These are phyloP conservation scores for Solanum chiquidenum DNA, from an alignment of 257 asterid genomes.

Conservation along the genomic window DNA sequence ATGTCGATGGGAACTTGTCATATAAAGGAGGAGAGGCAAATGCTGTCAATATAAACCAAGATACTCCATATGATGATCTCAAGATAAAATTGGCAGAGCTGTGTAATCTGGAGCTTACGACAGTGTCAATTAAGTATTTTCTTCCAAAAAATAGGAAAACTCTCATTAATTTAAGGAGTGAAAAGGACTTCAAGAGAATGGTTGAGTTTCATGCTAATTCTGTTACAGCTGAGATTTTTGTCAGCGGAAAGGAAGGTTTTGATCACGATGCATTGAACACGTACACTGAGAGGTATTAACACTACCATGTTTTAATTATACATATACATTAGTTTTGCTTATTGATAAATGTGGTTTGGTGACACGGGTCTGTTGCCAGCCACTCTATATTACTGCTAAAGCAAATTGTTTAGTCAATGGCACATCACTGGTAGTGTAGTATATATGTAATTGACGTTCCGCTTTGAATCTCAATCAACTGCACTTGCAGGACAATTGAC, in stretches of 20 bases:
- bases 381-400: neutral
- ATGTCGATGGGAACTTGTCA: slow-evolving; percentile 58
- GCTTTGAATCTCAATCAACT: slow-evolving; percentile 6
- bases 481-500: slow-evolving; percentile 43
- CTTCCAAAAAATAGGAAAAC: slow-evolving; percentile 85
- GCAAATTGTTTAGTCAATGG: neutral
- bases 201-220: slow-evolving; percentile 75
- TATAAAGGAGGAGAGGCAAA: slow-evolving; percentile 81
- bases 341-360: neutral
- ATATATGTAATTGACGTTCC: neutral
- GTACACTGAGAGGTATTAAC: slow-evolving; percentile 39
- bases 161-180: slow-evolving; percentile 65
- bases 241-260: slow-evolving; percentile 64
- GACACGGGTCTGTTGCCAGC: neutral
- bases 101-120: slow-evolving; percentile 54
- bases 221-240: slow-evolving; percentile 73
- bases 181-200: slow-evolving; percentile 76
- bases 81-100: slow-evolving; percentile 69
- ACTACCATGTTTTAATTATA: neutral
- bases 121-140: slow-evolving; percentile 70
- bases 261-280: slow-evolving; percentile 34
- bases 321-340: neutral
- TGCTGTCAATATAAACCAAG: slow-evolving; percentile 63
- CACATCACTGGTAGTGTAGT: neutral
- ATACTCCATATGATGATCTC: slow-evolving; percentile 54